Evolutionary conservation across 164 flowering plant genomes (phyloP).

Genomic region (Macadamia tetraphylla): DNA sequence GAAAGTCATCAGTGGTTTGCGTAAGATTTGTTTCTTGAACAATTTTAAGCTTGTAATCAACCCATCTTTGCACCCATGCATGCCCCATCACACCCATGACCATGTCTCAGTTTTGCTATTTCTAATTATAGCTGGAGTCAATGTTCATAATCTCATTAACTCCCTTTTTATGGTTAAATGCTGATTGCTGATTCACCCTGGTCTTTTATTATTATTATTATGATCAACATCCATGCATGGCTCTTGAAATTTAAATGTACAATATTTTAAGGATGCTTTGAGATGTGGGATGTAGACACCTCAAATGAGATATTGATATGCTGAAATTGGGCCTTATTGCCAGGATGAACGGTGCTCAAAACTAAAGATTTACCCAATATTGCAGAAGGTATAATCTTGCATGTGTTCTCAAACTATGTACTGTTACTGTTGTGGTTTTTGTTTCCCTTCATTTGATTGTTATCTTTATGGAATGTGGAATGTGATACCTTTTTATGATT

Average conservation of each 20-base stretch:
- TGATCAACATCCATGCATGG: too few relatives aligned
- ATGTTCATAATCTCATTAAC: not conserved
- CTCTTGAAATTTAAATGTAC: too few relatives aligned
- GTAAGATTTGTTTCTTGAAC: too few relatives aligned
- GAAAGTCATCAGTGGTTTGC: too few relatives aligned
- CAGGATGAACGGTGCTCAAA: constrained; percentile 98
- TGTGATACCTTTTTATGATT: constrained; percentile 1
- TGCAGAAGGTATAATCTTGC: constrained; percentile 68
- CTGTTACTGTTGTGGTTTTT: not conserved
- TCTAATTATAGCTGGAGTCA: too few relatives aligned
- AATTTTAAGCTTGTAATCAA: too few relatives aligned
- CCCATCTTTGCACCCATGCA: too few relatives aligned
- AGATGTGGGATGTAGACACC: too few relatives aligned
- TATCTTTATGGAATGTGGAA: not conserved
- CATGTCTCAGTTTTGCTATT: too few relatives aligned
- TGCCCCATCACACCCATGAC: too few relatives aligned
- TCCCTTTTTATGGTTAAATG: not conserved
- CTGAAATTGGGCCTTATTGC: constrained; percentile 11
- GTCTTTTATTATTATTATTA: too few relatives aligned
- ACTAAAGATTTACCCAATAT: constrained; percentile 88
- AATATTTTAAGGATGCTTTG: not conserved
- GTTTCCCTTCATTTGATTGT: not conserved
- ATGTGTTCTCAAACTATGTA: not conserved
- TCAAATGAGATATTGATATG: constrained; percentile 1
- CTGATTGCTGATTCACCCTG: not conserved